phyloP scores from a whole-genome alignment of 768 basidiomycete genomes.

The Lentinus tigrinus region DNA sequence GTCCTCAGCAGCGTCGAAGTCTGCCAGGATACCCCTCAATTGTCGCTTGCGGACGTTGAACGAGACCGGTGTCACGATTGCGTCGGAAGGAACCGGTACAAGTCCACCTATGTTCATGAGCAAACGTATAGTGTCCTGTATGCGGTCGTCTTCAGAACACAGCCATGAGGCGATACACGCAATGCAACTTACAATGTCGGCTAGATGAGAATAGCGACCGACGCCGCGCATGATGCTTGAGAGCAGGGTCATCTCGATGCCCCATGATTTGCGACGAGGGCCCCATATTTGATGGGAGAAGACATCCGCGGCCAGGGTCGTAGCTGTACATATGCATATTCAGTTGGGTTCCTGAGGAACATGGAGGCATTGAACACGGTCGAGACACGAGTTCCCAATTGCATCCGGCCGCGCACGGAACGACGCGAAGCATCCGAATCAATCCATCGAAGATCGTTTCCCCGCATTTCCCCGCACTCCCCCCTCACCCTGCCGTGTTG shows the following conservation, averaged over 20 bases:
- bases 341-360: too few relatives aligned
- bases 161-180: background rate
- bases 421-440: background rate
- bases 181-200: slow-evolving; percentile 65
- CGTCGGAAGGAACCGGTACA: slow-evolving; percentile 87
- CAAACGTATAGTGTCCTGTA: slow-evolving; percentile 48
- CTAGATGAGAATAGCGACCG: slow-evolving; percentile 75
- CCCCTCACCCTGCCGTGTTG: background rate
- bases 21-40: slow-evolving; percentile 76
- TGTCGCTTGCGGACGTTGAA: slow-evolving; percentile 75
- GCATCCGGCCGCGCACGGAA: too few relatives aligned
- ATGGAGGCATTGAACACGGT: too few relatives aligned
- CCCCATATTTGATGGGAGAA: slow-evolving; percentile 81
- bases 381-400: too few relatives aligned
- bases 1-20: slow-evolving; percentile 71
- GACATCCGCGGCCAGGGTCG: slow-evolving; percentile 60
- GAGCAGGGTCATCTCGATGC: slow-evolving; percentile 89
- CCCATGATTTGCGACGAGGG: slow-evolving; percentile 89
- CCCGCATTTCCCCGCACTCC: slow-evolving; percentile 8
- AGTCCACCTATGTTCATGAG: slow-evolving; percentile 80
- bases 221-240: slow-evolving; percentile 84
- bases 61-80: slow-evolving; percentile 91
- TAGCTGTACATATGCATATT: slow-evolving; percentile 28
- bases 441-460: slow-evolving; percentile 21
- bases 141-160: background rate